These are phyloP conservation scores for Podila epigama DNA, from an alignment of 192 early-diverging fungal genomes.

Conservation along the genomic window DNA sequence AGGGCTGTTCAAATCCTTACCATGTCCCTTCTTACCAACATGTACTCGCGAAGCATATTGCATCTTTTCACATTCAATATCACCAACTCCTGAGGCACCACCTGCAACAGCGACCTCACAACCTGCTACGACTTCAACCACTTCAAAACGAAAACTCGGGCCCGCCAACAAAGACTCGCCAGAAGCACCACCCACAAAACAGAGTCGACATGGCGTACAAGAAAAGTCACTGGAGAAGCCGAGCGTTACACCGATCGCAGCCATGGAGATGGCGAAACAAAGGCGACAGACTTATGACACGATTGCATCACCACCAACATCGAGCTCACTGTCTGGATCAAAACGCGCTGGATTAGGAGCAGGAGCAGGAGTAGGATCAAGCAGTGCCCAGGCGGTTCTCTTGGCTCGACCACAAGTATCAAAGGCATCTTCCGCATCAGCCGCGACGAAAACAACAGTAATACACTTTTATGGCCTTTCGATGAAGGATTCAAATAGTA, in stretches of 20 bases:
- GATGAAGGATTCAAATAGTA: too few relatives aligned
- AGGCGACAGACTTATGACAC: constrained; percentile 9
- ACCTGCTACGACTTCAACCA: background rate
- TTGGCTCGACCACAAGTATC: constrained; percentile 14
- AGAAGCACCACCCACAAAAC: background rate
- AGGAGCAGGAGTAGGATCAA: background rate
- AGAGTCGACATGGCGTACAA: background rate
- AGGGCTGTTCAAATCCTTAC: constrained; percentile 39
- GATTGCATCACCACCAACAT: background rate
- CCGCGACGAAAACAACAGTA: background rate
- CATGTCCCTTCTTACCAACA: constrained; percentile 47
- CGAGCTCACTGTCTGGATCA: background rate
- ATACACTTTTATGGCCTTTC: too few relatives aligned
- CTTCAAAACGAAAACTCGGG: constrained; percentile 4
- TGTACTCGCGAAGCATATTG: constrained; percentile 47
- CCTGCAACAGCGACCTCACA: background rate
- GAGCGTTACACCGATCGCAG: background rate
- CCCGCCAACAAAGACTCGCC: background rate
- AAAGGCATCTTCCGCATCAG: background rate
- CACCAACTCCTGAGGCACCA: background rate
- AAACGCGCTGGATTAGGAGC: background rate
- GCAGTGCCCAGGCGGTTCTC: constrained; percentile 3
- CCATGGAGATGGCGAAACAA: constrained; percentile 14
- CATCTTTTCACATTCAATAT: constrained; percentile 41
- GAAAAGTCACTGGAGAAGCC: background rate